phyloP scores from a whole-genome alignment of 2,329 filamentous ascomycete species.

The Cytospora piceicola region DNA sequence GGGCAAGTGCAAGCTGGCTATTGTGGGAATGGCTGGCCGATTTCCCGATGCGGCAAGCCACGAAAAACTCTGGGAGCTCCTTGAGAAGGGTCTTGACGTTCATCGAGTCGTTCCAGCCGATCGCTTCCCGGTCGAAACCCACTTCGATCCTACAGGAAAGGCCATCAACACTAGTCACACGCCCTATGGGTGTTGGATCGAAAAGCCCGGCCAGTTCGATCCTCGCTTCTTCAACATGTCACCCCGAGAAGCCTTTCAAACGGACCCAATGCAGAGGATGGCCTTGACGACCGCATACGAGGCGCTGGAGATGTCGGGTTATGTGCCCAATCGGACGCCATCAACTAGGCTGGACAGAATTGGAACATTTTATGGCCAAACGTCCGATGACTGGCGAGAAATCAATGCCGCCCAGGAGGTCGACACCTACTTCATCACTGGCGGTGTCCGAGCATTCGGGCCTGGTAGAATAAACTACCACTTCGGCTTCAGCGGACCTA shows the following conservation, averaged over 20 bases:
- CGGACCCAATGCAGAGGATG: conserved; percentile 79
- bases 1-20: conserved; percentile 72
- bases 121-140: conserved; percentile 73
- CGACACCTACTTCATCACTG: conserved; percentile 58
- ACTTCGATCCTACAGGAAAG: conserved; percentile 73
- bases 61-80: conserved; percentile 74
- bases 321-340: conserved; percentile 73
- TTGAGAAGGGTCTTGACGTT: conserved; percentile 75
- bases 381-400: conserved; percentile 77
- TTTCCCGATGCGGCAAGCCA: conserved; percentile 74
- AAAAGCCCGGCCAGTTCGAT: conserved; percentile 77
- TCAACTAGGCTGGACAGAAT: conserved; percentile 67
- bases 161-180: conserved; percentile 77
- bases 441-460: conserved; percentile 47
- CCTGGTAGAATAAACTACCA: conserved; percentile 72
- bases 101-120: conserved; percentile 69
- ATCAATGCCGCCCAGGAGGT: conserved; percentile 74
- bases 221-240: conserved; percentile 90
- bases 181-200: conserved; percentile 74
- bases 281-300: conserved; percentile 79
- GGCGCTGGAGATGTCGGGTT: conserved; percentile 79
- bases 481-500: conserved; percentile 76
- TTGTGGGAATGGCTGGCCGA: conserved; percentile 80
- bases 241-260: conserved; percentile 77
- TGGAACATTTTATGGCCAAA: conserved; percentile 75